These are phyloP conservation scores for Claviceps fusiformis DNA, from an alignment of 2,329 filamentous ascomycete genomes.

Conservation along the genomic window DNA sequence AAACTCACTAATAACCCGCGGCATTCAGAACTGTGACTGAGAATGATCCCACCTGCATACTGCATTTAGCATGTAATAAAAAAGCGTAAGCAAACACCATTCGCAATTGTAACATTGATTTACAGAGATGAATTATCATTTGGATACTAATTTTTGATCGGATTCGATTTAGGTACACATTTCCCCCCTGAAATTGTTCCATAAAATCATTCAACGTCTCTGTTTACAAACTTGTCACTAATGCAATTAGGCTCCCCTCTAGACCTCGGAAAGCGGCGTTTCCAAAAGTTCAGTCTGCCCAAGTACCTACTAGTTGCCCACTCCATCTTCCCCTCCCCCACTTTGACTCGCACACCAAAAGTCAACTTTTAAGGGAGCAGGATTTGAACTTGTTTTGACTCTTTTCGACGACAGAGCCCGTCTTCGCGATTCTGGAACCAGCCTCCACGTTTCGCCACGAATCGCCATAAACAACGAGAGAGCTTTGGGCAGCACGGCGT, in stretches of 20 bases:
- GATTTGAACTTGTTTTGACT: slow-evolving; percentile 5
- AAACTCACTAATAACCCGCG: too few relatives aligned
- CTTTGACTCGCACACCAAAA: slow-evolving; percentile 13
- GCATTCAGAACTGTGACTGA: too few relatives aligned
- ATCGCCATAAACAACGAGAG: slow-evolving; percentile 4
- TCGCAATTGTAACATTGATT: too few relatives aligned
- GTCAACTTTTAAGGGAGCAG: slow-evolving; percentile 5
- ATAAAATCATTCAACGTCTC: background rate
- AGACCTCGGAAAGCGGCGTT: background rate
- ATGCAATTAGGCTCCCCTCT: background rate
- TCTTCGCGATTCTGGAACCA: background rate
- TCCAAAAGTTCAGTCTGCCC: background rate
- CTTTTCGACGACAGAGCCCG: background rate
- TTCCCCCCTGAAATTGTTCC: too few relatives aligned
- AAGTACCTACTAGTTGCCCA: background rate
- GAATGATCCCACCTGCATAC: too few relatives aligned
- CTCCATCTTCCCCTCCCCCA: slow-evolving; percentile 12
- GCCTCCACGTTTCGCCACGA: background rate
- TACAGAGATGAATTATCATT: too few relatives aligned
- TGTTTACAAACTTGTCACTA: background rate
- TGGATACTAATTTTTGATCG: too few relatives aligned
- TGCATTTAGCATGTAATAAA: too few relatives aligned
- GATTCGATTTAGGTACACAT: too few relatives aligned
- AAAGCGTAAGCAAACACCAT: too few relatives aligned
- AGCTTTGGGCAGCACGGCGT: slow-evolving; percentile 11